Conservation (phyloP, 2,329 filamentous ascomycete genomes). For the Fusarium fracticaudum region DNA sequence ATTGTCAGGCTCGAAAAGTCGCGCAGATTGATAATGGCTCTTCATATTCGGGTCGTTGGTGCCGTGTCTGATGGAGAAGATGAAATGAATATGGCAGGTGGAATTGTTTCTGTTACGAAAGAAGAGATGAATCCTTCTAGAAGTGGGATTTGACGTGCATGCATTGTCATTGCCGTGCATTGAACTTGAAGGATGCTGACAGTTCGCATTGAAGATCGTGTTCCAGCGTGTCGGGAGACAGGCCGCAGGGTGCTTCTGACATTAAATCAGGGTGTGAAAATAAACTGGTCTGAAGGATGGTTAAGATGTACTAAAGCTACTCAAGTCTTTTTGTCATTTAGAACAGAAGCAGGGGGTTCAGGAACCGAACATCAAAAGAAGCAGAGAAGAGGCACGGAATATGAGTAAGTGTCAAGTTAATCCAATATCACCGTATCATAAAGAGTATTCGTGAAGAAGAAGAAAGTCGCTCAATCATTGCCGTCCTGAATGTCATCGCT, state of each 20-base stretch:
- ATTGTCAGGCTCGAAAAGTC: conserved; percentile 2
- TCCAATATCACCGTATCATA: no score
- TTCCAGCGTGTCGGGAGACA: neutral
- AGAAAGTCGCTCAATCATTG: neutral
- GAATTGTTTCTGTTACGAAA: neutral
- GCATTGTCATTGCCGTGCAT: neutral
- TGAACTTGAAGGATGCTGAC: neutral
- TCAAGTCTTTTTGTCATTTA: neutral
- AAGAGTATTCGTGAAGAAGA: neutral
- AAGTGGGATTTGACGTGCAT: neutral
- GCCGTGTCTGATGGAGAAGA: neutral
- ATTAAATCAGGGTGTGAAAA: neutral
- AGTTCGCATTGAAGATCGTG: neutral
- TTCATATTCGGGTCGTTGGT: neutral
- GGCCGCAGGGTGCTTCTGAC: neutral
- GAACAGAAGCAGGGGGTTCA: neutral
- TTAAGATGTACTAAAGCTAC: no score
- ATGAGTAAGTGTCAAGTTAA: neutral
- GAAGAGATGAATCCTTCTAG: neutral
- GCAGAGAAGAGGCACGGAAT: neutral
- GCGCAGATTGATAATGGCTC: neutral
- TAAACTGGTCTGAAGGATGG: neutral
- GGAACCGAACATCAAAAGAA: neutral
- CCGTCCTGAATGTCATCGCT: neutral
- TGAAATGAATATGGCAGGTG: neutral